Conservation (phyloP, 805 yeast species). For the Teunomyces stri region DNA sequence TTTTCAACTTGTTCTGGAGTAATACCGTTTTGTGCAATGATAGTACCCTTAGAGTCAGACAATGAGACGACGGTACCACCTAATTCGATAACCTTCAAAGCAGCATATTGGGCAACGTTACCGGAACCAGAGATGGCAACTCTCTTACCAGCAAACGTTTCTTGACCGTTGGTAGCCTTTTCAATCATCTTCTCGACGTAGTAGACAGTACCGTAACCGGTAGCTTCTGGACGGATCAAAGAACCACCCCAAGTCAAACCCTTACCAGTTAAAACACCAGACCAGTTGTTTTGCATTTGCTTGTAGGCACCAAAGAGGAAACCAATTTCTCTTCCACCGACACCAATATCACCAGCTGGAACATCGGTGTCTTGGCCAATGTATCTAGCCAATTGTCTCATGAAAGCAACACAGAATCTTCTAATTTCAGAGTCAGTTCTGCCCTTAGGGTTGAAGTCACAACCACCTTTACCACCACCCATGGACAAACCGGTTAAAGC, state of each 20-base stretch:
- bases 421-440: conserved; percentile 91
- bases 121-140: conserved; percentile 98
- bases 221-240: conserved; percentile 97
- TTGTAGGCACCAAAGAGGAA: conserved; percentile 97
- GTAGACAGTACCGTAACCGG: conserved; percentile 97
- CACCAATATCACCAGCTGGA: conserved; percentile 99
- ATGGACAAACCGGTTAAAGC: conserved; percentile 95
- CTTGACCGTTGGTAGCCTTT: conserved; percentile 86
- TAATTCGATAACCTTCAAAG: conserved; percentile 92
- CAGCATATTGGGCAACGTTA: conserved; percentile 99
- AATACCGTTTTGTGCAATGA: conserved; percentile 76
- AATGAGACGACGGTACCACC: conserved; percentile 94
- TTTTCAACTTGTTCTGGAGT: conserved; percentile 75
- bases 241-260: conserved; percentile 99
- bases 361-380: conserved; percentile 97
- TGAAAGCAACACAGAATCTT: conserved; percentile 93
- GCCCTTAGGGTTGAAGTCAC: conserved; percentile 97
- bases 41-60: conserved; percentile 93
- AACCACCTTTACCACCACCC: conserved; percentile 99
- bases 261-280: conserved; percentile 98
- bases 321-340: conserved; percentile 95
- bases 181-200: conserved; percentile 97
- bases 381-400: conserved; percentile 93
- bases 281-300: conserved; percentile 84
- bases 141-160: conserved; percentile 86